Evolutionary conservation across 2,329 filamentous ascomycete genomes (phyloP).

Genomic region (Drechmeria coniospora): DNA sequence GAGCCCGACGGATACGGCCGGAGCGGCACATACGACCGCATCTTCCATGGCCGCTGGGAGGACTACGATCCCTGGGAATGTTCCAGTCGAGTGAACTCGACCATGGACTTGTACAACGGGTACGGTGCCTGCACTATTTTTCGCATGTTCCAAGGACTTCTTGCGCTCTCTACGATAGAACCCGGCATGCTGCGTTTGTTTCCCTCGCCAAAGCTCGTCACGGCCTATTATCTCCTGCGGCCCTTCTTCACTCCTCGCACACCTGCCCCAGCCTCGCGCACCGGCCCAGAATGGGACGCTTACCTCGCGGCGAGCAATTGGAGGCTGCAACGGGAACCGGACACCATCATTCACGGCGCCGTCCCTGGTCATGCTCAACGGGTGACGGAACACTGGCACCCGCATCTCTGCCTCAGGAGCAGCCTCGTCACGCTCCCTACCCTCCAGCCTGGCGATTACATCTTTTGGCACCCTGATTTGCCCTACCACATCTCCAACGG

Average conservation of each 20-base stretch:
- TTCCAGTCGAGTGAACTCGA: constrained; percentile 34
- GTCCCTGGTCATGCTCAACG: constrained; percentile 43
- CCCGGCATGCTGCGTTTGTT: constrained; percentile 57
- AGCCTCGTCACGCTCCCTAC: constrained; percentile 40
- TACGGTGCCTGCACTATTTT: constrained; percentile 42
- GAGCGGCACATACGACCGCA: constrained; percentile 36
- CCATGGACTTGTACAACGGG: constrained; percentile 41
- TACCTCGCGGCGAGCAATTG: constrained; percentile 33
- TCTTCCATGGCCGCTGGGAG: constrained; percentile 40
- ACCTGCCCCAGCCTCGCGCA: constrained; percentile 22
- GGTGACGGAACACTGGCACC: constrained; percentile 42
- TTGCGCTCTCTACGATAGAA: constrained; percentile 38
- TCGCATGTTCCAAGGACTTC: constrained; percentile 42
- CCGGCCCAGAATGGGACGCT: constrained; percentile 29
- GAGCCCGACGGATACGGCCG: constrained; percentile 51
- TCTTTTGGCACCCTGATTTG: constrained; percentile 43
- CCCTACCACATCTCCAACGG: constrained; percentile 37
- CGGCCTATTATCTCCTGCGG: constrained; percentile 58
- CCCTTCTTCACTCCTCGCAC: constrained; percentile 35
- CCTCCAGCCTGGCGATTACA: constrained; percentile 39
- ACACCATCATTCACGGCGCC: constrained; percentile 41
- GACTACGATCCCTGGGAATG: constrained; percentile 41
- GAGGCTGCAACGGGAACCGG: constrained; percentile 30
- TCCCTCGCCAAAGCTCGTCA: constrained; percentile 59
- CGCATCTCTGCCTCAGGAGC: constrained; percentile 35